Base-by-base conservation (phyloP, 73 alveolate species). In the Urostyla sp. region DNA sequence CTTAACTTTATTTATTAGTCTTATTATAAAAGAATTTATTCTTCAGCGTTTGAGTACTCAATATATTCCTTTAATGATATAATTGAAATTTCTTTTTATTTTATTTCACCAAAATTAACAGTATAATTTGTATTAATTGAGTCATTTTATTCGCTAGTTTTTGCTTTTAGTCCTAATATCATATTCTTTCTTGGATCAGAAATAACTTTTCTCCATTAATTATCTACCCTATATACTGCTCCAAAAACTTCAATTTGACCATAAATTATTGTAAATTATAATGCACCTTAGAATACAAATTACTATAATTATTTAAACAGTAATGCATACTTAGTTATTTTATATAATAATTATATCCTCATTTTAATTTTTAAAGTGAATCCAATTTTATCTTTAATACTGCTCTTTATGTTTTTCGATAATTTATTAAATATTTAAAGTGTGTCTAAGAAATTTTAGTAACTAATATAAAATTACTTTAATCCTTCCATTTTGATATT, bases 61-160 rank as follows among this genome's bases (percentile, higher is more conserved):
- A 43, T 63, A 40, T 63, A 63, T 38, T 63, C 59, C 45, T 63
- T 63, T 10, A 63, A 43, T 10, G 79, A 57, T 38, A 63, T 63
- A 10, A 63, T 24, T 13, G 79, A 18, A 3, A 45, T 18, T n/a
- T n/a, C n/a, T 18, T 27, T 63, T 16, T 37, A 46, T 3, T 46
- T 46, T 10, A 63, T n/a, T 27, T 43, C 3, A 10, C 18, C 79
- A 11, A 63, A 21, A 20, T 2, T 38, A 16, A 63, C 44, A 5
- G 30, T 21, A 24, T 8, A 55, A 5, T 55, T 31, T 24, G 37
- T 48, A 38, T 38, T 24, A 1, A 28, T 8, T 63, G 61, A 57
- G 20, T 58, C 35, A 58, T 35, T 36, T 27, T 31, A 16, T 11
- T 13, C 43, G 28, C 44, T 16, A 37, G 44, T 43, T 43, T 38